phyloP scores from a whole-genome alignment of 2,329 filamentous ascomycete species.

The Trichoderma atrobrunneum region DNA sequence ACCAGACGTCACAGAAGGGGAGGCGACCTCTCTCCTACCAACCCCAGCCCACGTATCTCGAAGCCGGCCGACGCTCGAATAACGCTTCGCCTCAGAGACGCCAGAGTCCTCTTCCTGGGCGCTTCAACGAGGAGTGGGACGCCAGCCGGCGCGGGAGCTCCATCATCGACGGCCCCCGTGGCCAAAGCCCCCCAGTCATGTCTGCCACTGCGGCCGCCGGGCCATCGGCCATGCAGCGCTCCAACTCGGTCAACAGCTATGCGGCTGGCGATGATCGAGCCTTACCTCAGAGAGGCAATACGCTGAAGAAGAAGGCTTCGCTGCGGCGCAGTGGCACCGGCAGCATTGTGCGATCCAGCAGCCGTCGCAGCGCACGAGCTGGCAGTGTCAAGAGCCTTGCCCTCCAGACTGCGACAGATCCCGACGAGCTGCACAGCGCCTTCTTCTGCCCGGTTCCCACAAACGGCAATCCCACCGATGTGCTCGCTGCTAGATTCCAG shows the following conservation, averaged over 20 bases:
- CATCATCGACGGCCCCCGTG: conserved; percentile 50
- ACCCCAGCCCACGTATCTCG: conserved; percentile 7
- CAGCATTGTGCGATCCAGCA: conserved; percentile 76
- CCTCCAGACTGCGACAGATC: conserved; percentile 65
- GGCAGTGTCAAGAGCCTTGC: conserved; percentile 82
- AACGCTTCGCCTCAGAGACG: conserved; percentile 20
- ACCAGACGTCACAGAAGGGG: conserved; percentile 2
- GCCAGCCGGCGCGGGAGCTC: conserved; percentile 65
- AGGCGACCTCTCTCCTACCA: conserved; percentile 16
- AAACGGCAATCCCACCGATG: conserved; percentile 80
- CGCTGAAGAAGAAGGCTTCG: conserved; percentile 84
- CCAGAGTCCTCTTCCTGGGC: conserved; percentile 38
- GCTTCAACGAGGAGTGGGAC: conserved; percentile 71
- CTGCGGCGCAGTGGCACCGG: conserved; percentile 65
- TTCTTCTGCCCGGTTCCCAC: conserved; percentile 91
- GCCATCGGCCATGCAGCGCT: conserved; percentile 51
- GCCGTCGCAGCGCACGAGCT: conserved; percentile 76
- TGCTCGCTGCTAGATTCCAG: conserved; percentile 84
- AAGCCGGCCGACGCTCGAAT: not conserved
- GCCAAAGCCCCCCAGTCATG: conserved; percentile 24
- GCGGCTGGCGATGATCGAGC: conserved; percentile 45
- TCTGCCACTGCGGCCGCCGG: conserved; percentile 14
- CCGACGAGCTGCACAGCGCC: conserved; percentile 72
- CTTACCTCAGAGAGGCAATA: conserved; percentile 57
- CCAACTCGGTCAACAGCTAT: conserved; percentile 58